These are phyloP conservation scores for Pseudogymnoascus sp. DNA, from an alignment of 2,329 filamentous ascomycete genomes.

Conservation along the genomic window DNA sequence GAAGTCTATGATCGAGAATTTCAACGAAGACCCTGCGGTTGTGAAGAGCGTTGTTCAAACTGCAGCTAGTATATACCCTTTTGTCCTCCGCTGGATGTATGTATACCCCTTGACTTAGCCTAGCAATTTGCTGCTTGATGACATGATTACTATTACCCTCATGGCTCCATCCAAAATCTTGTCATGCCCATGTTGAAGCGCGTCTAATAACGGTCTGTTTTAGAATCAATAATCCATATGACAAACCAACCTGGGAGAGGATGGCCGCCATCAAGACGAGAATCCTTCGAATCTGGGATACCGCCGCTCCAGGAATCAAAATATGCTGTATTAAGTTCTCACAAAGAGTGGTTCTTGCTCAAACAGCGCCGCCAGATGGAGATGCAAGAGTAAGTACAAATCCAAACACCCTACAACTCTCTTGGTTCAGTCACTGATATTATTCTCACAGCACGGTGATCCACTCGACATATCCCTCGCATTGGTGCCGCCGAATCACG, in stretches of 20 bases:
- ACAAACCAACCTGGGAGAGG: constrained; percentile 74
- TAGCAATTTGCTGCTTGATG: constrained; percentile 14
- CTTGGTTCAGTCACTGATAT: constrained; percentile 8
- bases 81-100: constrained; percentile 91
- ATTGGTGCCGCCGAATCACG: constrained; percentile 76
- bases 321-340: constrained; percentile 98
- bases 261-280: constrained; percentile 84
- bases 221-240: constrained; percentile 81
- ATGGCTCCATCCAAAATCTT: neutral
- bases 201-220: constrained; percentile 8
- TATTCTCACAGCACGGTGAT: constrained; percentile 51
- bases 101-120: constrained; percentile 35
- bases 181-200: neutral
- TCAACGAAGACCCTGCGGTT: constrained; percentile 71
- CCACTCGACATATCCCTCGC: constrained; percentile 79
- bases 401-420: neutral
- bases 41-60: constrained; percentile 82
- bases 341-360: constrained; percentile 84
- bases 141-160: constrained; percentile 14
- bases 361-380: constrained; percentile 73
- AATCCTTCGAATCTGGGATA: constrained; percentile 84
- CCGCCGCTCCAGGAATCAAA: constrained; percentile 64
- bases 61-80: constrained; percentile 84
- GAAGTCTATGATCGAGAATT: constrained; percentile 59
- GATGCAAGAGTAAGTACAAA: constrained; percentile 66